Evolutionary conservation across 495 filamentous ascomycete genomes (phyloP).

Genomic region (Penicillium pancosmium): DNA sequence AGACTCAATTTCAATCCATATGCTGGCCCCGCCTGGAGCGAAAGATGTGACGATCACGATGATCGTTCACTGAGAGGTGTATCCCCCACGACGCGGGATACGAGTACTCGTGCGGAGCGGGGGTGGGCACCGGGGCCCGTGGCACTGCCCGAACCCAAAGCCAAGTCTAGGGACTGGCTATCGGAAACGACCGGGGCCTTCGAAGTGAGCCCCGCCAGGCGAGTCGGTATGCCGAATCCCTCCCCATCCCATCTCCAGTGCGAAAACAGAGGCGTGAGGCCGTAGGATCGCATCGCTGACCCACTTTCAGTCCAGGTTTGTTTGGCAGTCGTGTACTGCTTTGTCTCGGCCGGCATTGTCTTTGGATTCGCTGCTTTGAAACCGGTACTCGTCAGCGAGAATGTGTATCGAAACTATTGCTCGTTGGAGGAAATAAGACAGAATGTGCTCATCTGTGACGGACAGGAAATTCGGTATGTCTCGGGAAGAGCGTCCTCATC

Average conservation of each 20-base stretch:
- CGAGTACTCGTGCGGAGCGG: slow-evolving; percentile 12
- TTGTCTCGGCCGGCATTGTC: slow-evolving; percentile 73
- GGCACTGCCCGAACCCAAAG: slow-evolving; percentile 12
- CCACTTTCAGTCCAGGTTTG: slow-evolving; percentile 37
- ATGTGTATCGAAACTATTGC: slow-evolving; percentile 65
- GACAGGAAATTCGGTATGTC: slow-evolving; percentile 70
- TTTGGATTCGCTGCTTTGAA: slow-evolving; percentile 79
- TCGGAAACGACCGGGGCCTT: slow-evolving; percentile 64
- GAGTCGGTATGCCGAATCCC: slow-evolving; percentile 57
- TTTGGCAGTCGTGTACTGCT: slow-evolving; percentile 75
- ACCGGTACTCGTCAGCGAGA: slow-evolving; percentile 66
- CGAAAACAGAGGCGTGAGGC: neutral
- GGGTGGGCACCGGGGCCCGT: slow-evolving; percentile 6
- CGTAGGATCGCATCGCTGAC: slow-evolving; percentile 6
- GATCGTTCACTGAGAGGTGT: slow-evolving; percentile 31
- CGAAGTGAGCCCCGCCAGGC: slow-evolving; percentile 65
- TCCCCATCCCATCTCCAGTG: neutral
- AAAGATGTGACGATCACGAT: slow-evolving; percentile 33
- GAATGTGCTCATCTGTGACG: slow-evolving; percentile 66
- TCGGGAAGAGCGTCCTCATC: neutral
- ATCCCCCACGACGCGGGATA: slow-evolving; percentile 29
- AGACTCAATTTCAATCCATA: slow-evolving; percentile 51
- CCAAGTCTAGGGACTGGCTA: slow-evolving; percentile 14
- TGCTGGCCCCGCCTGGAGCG: slow-evolving; percentile 45
- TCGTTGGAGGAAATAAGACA: slow-evolving; percentile 59